phyloP scores from a whole-genome alignment of 495 filamentous ascomycete species.

The Xylaria scruposa region DNA sequence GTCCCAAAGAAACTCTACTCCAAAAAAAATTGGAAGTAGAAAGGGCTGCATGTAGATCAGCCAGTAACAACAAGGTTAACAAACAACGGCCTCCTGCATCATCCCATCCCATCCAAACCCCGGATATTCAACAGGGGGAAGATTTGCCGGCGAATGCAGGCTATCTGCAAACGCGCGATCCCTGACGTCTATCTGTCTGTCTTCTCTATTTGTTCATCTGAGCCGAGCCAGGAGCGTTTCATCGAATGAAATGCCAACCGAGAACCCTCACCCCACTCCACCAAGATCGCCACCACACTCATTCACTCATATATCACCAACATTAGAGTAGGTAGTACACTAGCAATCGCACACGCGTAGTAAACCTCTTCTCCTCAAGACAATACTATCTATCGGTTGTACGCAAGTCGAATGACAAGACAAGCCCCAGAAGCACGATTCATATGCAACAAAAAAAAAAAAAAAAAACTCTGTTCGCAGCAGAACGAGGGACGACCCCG shows the following conservation, averaged over 20 bases:
- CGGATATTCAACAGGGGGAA: constrained; percentile 12
- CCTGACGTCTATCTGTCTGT: neutral
- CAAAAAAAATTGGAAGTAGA: neutral
- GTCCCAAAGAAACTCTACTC: neutral
- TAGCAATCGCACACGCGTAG: neutral
- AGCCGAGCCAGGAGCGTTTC: neutral
- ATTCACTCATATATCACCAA: neutral
- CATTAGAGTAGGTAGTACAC: neutral
- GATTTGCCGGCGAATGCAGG: constrained; percentile 16
- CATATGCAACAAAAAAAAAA: no score
- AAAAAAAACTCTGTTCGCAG: neutral
- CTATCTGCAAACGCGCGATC: constrained; percentile 6
- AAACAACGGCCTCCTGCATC: constrained; percentile 10
- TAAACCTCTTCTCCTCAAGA: neutral
- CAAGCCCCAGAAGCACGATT: neutral
- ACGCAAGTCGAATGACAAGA: neutral
- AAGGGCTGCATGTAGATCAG: neutral
- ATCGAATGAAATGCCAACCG: neutral
- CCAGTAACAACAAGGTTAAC: neutral
- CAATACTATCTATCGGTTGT: neutral
- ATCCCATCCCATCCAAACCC: neutral
- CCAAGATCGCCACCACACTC: neutral
- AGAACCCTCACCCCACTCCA: neutral
- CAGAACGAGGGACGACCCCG: neutral
- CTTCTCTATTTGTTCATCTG: neutral